Base-by-base conservation (phyloP, 2,329 filamentous ascomycete species). In the Xylariaceae sp. region DNA sequence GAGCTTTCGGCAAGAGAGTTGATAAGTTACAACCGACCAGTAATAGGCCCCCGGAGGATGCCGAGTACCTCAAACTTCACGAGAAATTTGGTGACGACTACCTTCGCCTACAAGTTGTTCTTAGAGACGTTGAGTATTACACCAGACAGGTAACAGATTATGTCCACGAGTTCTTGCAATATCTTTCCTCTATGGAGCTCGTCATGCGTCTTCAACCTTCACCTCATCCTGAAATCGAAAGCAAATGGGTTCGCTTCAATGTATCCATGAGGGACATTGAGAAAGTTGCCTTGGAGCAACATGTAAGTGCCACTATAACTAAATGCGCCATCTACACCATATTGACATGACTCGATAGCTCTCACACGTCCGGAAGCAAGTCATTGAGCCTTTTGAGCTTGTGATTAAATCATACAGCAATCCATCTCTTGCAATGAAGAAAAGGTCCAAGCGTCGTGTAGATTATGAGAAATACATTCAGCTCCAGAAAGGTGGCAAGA, bases 41-140 rank as follows among this genome's bases (percentile, higher is more conserved):
- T 64, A 77, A 75, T 62, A 77, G 79, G 36, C 73, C 85, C 47
- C 83, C 88, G 37, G 91, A 96, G 62, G 94, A 99, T 70, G 80
- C 86, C 5, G 86, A 86, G 13, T 99, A 96, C 70, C 82, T 87
- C 53, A 86, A 88, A 60, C 77, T 94, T 23, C 86, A 92, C 55
- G 90, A 96, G 67, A 91, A 86, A 65, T 97, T 96, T 66, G 88
- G 90, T 26, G 91, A 96, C 57, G 92, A 97, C 70, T 97, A 92
- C 71, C 87, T 97, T 57, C 88, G 93, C 55, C 77, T 97, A 23
- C 93, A 97, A 68, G 89, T 99, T 32, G 91, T 97, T 35, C 85
- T 95, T 66, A 86, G 92, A 53, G 94, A 97, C 70, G 88, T 96
- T n/a, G 91, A 97, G 67, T 91, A 87, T 64, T 97, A 97, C 71